These are phyloP conservation scores for Isabelozyma pseudorhagii DNA, from an alignment of 805 yeast species.

Conservation along the genomic window DNA sequence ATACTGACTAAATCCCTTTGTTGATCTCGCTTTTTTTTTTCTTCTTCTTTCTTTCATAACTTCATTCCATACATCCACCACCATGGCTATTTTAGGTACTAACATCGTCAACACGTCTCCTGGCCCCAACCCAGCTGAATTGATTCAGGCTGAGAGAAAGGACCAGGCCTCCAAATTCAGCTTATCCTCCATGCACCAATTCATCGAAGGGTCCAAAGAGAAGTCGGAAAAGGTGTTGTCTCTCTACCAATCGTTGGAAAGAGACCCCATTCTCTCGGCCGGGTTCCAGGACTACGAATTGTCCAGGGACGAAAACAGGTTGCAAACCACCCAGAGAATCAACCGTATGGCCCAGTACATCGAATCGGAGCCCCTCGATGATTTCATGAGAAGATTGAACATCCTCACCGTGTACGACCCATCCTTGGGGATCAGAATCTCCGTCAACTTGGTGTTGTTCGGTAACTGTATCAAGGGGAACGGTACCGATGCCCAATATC, in stretches of 20 bases:
- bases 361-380: conserved; percentile 28
- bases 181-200: conserved; percentile 29
- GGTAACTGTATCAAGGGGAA: conserved; percentile 38
- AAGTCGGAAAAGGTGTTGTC: conserved; percentile 26
- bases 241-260: conserved; percentile 32
- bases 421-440: conserved; percentile 34
- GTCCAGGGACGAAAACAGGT: conserved; percentile 26
- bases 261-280: conserved; percentile 35
- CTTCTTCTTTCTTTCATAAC: not conserved
- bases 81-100: not conserved
- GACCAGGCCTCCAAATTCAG: conserved; percentile 16
- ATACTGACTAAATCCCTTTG: too few relatives aligned
- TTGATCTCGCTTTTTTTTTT: not conserved
- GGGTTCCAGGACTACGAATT: conserved; percentile 30
- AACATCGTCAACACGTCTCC: conserved; percentile 11
- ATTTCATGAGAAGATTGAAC: conserved; percentile 33
- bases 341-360: conserved; percentile 33
- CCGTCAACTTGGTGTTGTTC: conserved; percentile 38
- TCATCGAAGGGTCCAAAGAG: conserved; percentile 33
- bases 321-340: conserved; percentile 31
- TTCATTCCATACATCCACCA: not conserved
- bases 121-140: conserved; percentile 25
- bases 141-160: conserved; percentile 25
- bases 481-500: conserved; percentile 37
- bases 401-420: conserved; percentile 38